Evolutionary conservation across 768 basidiomycete genomes (phyloP).

Genomic region (Rhizopogon vinicolor): DNA sequence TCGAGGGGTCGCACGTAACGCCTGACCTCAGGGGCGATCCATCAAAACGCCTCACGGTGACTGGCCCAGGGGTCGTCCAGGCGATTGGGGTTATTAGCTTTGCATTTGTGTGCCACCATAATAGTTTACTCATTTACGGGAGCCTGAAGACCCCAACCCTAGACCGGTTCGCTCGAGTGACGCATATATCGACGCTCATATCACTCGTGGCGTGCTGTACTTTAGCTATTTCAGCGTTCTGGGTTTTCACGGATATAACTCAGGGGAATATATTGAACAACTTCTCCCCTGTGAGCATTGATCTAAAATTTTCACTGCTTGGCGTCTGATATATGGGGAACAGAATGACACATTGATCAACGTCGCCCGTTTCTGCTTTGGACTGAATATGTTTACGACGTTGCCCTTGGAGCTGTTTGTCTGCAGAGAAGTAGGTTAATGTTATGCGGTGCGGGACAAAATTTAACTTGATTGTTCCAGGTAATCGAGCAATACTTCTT

Average conservation of each 20-base stretch:
- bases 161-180: conserved; percentile 89
- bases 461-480: conserved; percentile 31
- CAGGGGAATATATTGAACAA: conserved; percentile 98
- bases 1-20: conserved; percentile 76
- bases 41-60: conserved; percentile 64
- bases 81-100: conserved; percentile 98
- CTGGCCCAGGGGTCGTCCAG: conserved; percentile 82
- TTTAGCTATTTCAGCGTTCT: conserved; percentile 81
- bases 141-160: conserved; percentile 89
- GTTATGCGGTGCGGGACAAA: not conserved
- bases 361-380: conserved; percentile 90
- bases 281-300: conserved; percentile 60
- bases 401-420: conserved; percentile 95
- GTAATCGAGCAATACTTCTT: conserved; percentile 97
- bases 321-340: not conserved
- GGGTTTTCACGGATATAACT: conserved; percentile 87
- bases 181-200: conserved; percentile 83
- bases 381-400: conserved; percentile 97
- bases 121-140: conserved; percentile 94
- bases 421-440: conserved; percentile 74
- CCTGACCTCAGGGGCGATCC: conserved; percentile 75
- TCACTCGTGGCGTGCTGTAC: conserved; percentile 83
- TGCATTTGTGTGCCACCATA: conserved; percentile 97
- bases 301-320: not conserved
- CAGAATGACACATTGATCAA: conserved; percentile 89